Evolutionary conservation across 2,329 filamentous ascomycete species (phyloP).

Genomic region (Penicillium sp.): DNA sequence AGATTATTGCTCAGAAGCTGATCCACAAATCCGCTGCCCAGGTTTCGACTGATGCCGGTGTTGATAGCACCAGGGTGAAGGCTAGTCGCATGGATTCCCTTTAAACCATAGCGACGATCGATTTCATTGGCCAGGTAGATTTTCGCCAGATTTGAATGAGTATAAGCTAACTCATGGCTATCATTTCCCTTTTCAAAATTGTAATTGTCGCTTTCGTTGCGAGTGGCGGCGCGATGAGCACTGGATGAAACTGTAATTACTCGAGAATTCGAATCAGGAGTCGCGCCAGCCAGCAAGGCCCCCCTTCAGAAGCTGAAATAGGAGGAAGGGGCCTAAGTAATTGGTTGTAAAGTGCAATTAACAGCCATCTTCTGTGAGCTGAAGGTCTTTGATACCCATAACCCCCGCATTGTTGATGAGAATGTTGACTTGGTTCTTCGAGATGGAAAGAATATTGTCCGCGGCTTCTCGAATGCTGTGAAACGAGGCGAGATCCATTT

Average conservation of each 20-base stretch:
- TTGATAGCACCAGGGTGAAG: conserved; percentile 52
- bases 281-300: too few species aligned
- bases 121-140: conserved; percentile 55
- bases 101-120: conserved; percentile 51
- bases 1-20: too few species aligned
- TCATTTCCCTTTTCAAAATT: conserved; percentile 31
- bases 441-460: too few species aligned
- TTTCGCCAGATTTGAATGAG: conserved; percentile 55
- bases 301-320: conserved; percentile 58
- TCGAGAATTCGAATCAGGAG: conserved; percentile 43
- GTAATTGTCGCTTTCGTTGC: conserved; percentile 43
- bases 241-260: conserved; percentile 52
- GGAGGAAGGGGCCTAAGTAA: conserved; percentile 59
- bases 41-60: neutral
- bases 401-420: conserved; percentile 54
- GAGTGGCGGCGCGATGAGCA: conserved; percentile 43
- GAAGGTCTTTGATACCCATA: conserved; percentile 43
- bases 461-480: too few species aligned
- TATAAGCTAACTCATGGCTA: too few species aligned
- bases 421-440: too few species aligned
- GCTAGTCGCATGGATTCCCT: conserved; percentile 49
- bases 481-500: too few species aligned
- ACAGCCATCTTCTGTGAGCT: conserved; percentile 53
- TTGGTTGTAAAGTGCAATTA: conserved; percentile 60
- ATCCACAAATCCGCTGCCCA: neutral